These are phyloP conservation scores for Hagleromyces aurorensis DNA, from an alignment of 805 yeast genomes.

Conservation along the genomic window DNA sequence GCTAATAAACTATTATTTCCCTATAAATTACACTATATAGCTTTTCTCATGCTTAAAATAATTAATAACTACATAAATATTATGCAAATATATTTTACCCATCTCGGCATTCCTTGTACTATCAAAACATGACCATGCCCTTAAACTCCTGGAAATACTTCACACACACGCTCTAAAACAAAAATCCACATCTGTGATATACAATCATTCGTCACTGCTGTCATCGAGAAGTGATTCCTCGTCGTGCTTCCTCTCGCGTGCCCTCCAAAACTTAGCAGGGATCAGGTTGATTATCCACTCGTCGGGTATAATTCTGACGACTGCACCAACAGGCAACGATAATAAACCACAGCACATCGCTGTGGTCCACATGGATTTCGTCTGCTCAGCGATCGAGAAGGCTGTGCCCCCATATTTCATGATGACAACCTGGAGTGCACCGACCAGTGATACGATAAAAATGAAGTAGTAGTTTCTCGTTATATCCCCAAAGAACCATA, in stretches of 20 bases:
- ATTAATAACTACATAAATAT: too few relatives aligned
- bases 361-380: constrained; percentile 83
- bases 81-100: too few relatives aligned
- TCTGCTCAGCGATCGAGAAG: constrained; percentile 70
- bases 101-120: too few relatives aligned
- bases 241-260: constrained; percentile 21
- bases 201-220: neutral
- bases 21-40: too few relatives aligned
- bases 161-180: too few relatives aligned
- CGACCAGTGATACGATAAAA: constrained; percentile 63
- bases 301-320: constrained; percentile 81
- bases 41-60: too few relatives aligned
- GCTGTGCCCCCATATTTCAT: constrained; percentile 98
- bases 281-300: constrained; percentile 54
- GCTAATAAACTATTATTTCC: too few relatives aligned
- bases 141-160: too few relatives aligned
- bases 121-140: too few relatives aligned
- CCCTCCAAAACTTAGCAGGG: too few relatives aligned
- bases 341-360: constrained; percentile 75
- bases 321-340: constrained; percentile 70
- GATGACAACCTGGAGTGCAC: constrained; percentile 75
- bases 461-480: constrained; percentile 79
- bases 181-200: too few relatives aligned
- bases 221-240: neutral
- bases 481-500: constrained; percentile 78